Evolutionary conservation across 805 yeast species (phyloP).

Genomic region (Brettanomyces naardenensis): DNA sequence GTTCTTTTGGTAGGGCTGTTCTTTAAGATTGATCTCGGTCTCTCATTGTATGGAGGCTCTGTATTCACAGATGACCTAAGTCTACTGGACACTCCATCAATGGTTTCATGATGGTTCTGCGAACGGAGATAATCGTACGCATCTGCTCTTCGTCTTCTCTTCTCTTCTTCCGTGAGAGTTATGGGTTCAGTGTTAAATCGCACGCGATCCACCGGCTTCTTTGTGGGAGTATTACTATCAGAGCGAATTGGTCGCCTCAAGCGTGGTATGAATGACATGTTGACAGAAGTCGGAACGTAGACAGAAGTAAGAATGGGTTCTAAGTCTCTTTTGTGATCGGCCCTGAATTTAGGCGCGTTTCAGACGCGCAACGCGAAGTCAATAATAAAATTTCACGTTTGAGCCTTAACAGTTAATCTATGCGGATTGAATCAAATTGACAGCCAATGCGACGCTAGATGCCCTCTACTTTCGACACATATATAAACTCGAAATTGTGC

Average conservation of each 20-base stretch:
- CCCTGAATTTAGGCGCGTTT: too few relatives aligned
- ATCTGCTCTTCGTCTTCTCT: slow-evolving; percentile 2
- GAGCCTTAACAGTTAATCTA: too few relatives aligned
- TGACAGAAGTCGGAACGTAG: not conserved
- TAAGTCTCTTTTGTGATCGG: too few relatives aligned
- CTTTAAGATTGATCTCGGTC: slow-evolving; percentile 11
- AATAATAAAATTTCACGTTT: too few relatives aligned
- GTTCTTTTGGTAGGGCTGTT: slow-evolving; percentile 10
- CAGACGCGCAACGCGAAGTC: too few relatives aligned
- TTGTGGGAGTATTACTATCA: not conserved
- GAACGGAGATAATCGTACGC: not conserved
- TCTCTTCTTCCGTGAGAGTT: not conserved
- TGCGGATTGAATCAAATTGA: not conserved
- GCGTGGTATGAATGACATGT: slow-evolving; percentile 2
- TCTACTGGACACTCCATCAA: not conserved
- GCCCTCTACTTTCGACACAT: too few relatives aligned
- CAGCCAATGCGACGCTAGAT: too few relatives aligned
- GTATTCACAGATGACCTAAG: slow-evolving; percentile 3
- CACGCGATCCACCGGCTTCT: slow-evolving; percentile 1
- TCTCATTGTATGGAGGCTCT: slow-evolving; percentile 3
- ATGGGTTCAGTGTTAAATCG: slow-evolving; percentile 1
- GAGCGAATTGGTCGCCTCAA: slow-evolving; percentile 2
- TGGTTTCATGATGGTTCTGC: not conserved
- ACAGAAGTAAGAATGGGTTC: too few relatives aligned
- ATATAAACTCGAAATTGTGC: too few relatives aligned